These are phyloP conservation scores for Boletus fagicola DNA, from an alignment of 768 basidiomycete species.

Conservation along the genomic window DNA sequence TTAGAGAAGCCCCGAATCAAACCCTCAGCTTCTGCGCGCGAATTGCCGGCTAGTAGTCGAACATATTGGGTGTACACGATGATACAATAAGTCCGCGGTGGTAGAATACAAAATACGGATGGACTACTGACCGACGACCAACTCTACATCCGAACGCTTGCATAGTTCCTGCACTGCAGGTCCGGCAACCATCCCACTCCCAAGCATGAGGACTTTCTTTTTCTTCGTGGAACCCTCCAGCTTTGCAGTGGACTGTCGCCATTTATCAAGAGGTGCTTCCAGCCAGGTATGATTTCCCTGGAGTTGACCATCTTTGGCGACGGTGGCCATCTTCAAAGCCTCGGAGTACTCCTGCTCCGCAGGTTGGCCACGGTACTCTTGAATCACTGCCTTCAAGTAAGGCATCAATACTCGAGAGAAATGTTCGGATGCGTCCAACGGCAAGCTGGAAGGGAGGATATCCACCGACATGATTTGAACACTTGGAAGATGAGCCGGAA, in stretches of 20 bases:
- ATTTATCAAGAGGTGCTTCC: conserved; percentile 46
- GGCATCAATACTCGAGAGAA: conserved; percentile 68
- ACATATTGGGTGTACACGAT: conserved; percentile 6
- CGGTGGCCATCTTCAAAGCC: conserved; percentile 68
- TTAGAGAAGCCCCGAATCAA: conserved; percentile 46
- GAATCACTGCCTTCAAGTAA: conserved; percentile 62
- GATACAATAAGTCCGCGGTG: conserved; percentile 14
- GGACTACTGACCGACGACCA: conserved; percentile 69
- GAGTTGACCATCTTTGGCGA: conserved; percentile 60
- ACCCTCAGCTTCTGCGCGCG: conserved; percentile 51
- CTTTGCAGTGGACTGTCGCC: conserved; percentile 26
- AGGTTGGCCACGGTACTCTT: conserved; percentile 34
- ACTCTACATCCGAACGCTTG: conserved; percentile 56
- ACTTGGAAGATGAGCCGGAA: conserved; percentile 48
- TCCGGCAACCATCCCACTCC: conserved; percentile 94
- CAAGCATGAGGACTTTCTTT: conserved; percentile 76
- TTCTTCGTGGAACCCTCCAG: conserved; percentile 31
- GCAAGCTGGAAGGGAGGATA: conserved; percentile 83
- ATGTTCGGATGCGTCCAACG: conserved; percentile 74
- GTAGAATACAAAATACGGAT: conserved; percentile 10
- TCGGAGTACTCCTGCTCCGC: conserved; percentile 31
- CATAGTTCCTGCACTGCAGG: conserved; percentile 80
- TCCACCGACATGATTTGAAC: conserved; percentile 87
- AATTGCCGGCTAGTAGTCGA: conserved; percentile 65
- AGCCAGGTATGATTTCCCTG: conserved; percentile 58